A percentile compares a stretch with the other conserved stretches of the same genome.
Evolutionary conservation across 352 stramenopile genomes (phyloP).

Genomic region (Phytopythium delawarense): DNA sequence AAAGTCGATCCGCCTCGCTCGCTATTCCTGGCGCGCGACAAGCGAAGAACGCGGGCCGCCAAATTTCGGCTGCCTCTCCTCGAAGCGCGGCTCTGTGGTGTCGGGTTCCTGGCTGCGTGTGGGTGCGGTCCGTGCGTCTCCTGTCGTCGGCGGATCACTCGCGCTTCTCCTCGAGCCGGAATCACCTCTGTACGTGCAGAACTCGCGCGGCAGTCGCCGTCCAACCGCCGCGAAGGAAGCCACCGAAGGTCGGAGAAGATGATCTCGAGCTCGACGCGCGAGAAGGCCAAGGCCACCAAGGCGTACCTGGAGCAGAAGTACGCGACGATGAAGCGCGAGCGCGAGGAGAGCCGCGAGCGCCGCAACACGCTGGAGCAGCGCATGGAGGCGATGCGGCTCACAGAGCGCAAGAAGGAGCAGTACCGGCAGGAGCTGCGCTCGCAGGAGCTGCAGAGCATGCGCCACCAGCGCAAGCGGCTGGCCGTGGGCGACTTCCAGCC

Average conservation of each 20-base stretch:
- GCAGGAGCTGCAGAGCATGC: constrained; percentile 76
- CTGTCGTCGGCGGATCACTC: neutral
- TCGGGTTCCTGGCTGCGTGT: neutral
- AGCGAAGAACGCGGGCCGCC: neutral
- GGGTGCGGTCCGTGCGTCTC: neutral
- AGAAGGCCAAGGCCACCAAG: constrained; percentile 87
- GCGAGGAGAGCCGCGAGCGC: constrained; percentile 73
- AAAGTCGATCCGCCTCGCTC: neutral
- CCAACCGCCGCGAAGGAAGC: neutral
- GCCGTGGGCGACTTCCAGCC: constrained; percentile 95
- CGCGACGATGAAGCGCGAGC: constrained; percentile 85
- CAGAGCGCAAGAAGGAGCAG: constrained; percentile 70
- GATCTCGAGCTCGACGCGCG: constrained; percentile 83
- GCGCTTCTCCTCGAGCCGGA: neutral
- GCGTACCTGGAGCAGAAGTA: constrained; percentile 89
- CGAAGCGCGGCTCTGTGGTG: too few species aligned
- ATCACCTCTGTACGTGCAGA: neutral
- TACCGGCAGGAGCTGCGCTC: constrained; percentile 75
- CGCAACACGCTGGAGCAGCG: constrained; percentile 77
- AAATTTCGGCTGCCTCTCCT: neutral
- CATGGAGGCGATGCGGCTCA: constrained; percentile 78
- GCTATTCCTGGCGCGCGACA: neutral
- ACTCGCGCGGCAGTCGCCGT: neutral
- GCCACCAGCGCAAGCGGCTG: constrained; percentile 77
- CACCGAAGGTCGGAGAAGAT: constrained; percentile 12